phyloP scores from a whole-genome alignment of 768 basidiomycete genomes.

The Boletus coccyginus region DNA sequence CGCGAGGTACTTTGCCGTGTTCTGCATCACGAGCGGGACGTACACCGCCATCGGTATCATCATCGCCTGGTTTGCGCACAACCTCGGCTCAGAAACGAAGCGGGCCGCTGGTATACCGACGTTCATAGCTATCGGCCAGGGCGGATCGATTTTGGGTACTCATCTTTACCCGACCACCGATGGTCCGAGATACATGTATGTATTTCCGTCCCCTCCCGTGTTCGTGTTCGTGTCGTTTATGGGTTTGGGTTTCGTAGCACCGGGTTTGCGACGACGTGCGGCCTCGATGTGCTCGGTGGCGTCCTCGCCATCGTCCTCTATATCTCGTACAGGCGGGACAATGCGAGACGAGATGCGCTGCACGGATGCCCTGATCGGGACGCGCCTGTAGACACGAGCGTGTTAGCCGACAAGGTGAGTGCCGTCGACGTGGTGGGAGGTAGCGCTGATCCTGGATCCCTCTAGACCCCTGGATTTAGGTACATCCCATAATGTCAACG shows the following conservation, averaged over 20 bases:
- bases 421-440: background rate
- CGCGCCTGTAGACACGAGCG: conserved; percentile 55
- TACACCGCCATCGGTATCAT: conserved; percentile 73
- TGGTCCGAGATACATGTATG: conserved; percentile 65
- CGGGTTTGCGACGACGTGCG: conserved; percentile 56
- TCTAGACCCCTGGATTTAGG: conserved; percentile 19
- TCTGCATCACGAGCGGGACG: conserved; percentile 74
- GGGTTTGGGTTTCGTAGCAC: conserved; percentile 25
- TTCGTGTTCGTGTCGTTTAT: background rate
- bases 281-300: conserved; percentile 14
- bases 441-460: background rate
- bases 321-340: conserved; percentile 62
- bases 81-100: conserved; percentile 76
- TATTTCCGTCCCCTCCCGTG: background rate
- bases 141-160: conserved; percentile 73
- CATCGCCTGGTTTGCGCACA: conserved; percentile 80
- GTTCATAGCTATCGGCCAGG: conserved; percentile 80
- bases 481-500: conserved; percentile 15
- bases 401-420: conserved; percentile 64
- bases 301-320: conserved; percentile 44
- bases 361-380: conserved; percentile 49
- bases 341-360: conserved; percentile 47
- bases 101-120: conserved; percentile 72
- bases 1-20: conserved; percentile 74
- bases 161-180: conserved; percentile 67